Conservation (phyloP, 2,329 filamentous ascomycete genomes). For the Sporothrix pallida region DNA sequence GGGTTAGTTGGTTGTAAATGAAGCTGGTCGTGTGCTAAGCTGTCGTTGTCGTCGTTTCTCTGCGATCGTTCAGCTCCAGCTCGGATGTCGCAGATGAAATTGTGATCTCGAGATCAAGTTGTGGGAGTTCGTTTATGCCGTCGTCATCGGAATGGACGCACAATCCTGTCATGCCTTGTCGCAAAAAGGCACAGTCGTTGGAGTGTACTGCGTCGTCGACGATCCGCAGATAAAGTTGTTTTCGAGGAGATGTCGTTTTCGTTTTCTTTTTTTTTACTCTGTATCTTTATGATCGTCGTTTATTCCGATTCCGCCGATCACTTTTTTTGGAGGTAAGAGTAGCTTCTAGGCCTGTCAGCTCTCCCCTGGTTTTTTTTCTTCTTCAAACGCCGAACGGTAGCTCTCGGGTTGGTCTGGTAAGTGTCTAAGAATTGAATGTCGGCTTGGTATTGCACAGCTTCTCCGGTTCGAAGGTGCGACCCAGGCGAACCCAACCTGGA, state of each 20-base stretch:
- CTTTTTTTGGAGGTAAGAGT: background rate
- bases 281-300: background rate
- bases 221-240: background rate
- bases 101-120: conserved; percentile 47
- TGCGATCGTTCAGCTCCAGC: conserved; percentile 44
- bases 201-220: background rate
- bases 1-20: background rate
- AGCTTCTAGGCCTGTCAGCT: background rate
- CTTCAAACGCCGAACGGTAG: background rate
- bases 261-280: conserved; percentile 12
- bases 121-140: conserved; percentile 44
- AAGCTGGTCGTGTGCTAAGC: background rate
- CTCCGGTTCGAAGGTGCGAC: conserved; percentile 8
- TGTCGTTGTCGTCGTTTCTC: conserved; percentile 42
- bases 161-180: conserved; percentile 50
- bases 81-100: conserved; percentile 40
- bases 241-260: background rate
- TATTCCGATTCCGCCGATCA: conserved; percentile 7
- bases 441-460: conserved; percentile 13
- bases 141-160: conserved; percentile 43
- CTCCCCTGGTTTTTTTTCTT: background rate
- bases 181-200: background rate
- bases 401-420: background rate
- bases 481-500: background rate
- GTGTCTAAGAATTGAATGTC: background rate